phyloP scores from a whole-genome alignment of 2,329 filamentous ascomycete genomes.

The Colletotrichum cereale region DNA sequence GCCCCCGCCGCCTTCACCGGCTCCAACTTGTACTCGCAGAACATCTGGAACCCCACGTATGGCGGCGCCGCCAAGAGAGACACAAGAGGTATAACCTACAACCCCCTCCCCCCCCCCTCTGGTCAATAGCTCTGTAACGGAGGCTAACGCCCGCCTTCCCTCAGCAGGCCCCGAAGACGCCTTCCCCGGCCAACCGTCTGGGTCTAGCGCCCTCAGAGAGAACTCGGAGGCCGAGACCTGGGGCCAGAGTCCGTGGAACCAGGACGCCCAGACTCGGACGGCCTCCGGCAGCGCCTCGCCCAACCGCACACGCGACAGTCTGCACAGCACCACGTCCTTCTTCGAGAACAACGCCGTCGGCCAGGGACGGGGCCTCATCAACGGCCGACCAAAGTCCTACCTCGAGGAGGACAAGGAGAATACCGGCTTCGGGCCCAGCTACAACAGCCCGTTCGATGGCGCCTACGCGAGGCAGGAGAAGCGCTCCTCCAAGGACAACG shows the following conservation, averaged over 20 bases:
- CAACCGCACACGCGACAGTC: conserved; percentile 65
- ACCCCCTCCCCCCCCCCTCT: not conserved
- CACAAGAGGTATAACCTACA: conserved; percentile 61
- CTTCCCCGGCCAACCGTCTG: conserved; percentile 62
- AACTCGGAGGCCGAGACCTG: conserved; percentile 78
- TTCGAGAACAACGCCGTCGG: conserved; percentile 62
- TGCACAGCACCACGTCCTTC: conserved; percentile 58
- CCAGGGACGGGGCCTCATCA: conserved; percentile 51
- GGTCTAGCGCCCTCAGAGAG: conserved; percentile 76
- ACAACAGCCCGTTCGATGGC: conserved; percentile 40
- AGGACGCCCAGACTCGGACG: conserved; percentile 60
- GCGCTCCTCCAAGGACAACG: conserved; percentile 52
- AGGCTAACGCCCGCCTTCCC: conserved; percentile 45
- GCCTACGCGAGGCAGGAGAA: conserved; percentile 43
- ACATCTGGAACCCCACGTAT: conserved; percentile 56
- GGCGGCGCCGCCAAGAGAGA: conserved; percentile 57
- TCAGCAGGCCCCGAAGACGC: conserved; percentile 26
- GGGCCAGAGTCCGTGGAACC: conserved; percentile 71
- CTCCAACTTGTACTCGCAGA: conserved; percentile 52
- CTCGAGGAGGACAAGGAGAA: conserved; percentile 56
- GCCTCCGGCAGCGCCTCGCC: conserved; percentile 70
- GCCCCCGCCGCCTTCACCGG: conserved; percentile 52
- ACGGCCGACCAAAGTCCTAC: conserved; percentile 49
- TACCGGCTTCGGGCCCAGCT: conserved; percentile 45
- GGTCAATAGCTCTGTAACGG: conserved; percentile 36